Evolutionary conservation across 495 filamentous ascomycete genomes (phyloP).

Genomic region (Hypoxylon fuscum): DNA sequence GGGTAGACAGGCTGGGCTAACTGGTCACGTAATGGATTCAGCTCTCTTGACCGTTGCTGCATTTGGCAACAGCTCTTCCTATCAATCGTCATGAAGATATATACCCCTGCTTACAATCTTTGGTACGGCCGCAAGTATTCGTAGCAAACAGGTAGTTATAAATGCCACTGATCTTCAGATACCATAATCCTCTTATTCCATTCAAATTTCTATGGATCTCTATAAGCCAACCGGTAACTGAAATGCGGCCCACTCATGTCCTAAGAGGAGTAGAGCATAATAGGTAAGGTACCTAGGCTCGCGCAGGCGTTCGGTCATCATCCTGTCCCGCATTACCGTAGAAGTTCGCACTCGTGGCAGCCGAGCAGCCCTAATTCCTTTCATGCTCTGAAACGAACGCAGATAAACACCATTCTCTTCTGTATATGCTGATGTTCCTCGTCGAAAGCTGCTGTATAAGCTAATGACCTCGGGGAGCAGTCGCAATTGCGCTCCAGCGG

Average conservation of each 20-base stretch:
- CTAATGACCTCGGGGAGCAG: constrained; percentile 4
- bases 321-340: constrained; percentile 2
- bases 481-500: constrained; percentile 5
- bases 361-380: constrained; percentile 4
- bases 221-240: constrained; percentile 29
- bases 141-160: not conserved
- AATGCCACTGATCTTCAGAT: constrained; percentile 1
- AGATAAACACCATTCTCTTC: constrained; percentile 27
- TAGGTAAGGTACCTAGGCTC: too few species aligned
- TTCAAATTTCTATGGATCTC: constrained; percentile 34
- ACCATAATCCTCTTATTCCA: constrained; percentile 25
- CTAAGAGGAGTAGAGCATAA: constrained; percentile 19
- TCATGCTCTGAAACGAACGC: constrained; percentile 17
- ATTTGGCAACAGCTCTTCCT: constrained; percentile 2
- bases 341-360: not conserved
- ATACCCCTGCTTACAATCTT: not conserved
- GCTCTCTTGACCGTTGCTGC: constrained; percentile 1
- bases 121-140: not conserved
- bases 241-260: constrained; percentile 12
- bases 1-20: constrained; percentile 11
- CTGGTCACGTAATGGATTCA: not conserved
- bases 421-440: constrained; percentile 23
- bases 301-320: constrained; percentile 5
- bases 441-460: constrained; percentile 22
- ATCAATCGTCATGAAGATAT: not conserved